These are phyloP conservation scores for Ophiostoma sp. DNA, from an alignment of 2,329 filamentous ascomycete genomes.

Conservation along the genomic window DNA sequence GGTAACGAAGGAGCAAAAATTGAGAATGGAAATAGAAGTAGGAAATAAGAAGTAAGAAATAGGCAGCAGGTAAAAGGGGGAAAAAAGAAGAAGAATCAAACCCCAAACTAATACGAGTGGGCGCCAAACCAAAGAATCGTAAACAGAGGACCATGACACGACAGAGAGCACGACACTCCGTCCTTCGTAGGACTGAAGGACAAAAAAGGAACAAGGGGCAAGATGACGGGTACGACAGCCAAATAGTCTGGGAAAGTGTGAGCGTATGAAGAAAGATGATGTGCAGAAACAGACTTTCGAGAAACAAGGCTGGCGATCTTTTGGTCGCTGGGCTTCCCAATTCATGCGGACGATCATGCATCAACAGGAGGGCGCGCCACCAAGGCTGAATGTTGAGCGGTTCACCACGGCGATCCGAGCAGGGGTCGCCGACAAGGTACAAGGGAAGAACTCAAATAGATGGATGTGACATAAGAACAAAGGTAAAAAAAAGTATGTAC, in stretches of 20 bases:
- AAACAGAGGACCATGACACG: not conserved
- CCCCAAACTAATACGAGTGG: not conserved
- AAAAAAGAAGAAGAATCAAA: not conserved
- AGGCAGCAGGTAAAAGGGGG: no score
- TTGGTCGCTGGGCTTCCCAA: slow-evolving; percentile 2
- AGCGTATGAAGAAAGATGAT: not conserved
- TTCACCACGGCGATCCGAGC: not conserved
- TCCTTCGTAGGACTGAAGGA: not conserved
- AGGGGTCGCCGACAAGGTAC: not conserved
- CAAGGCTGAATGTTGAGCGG: not conserved
- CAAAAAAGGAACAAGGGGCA: not conserved
- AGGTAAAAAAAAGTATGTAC: not conserved
- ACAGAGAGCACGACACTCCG: not conserved
- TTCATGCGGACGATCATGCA: slow-evolving; percentile 21
- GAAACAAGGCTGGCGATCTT: slow-evolving; percentile 21
- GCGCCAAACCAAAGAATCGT: slow-evolving; percentile 3
- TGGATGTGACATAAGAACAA: not conserved
- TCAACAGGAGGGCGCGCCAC: not conserved
- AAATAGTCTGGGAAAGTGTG: not conserved
- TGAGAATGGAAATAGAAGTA: not conserved
- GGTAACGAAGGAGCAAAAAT: not conserved
- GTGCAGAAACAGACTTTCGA: slow-evolving; percentile 16
- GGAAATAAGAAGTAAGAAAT: not conserved
- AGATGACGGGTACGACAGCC: not conserved
- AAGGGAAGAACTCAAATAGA: slow-evolving; percentile 5